Base-by-base conservation (phyloP, 371 early-diverging fungal species). In the Mucor sp. region DNA sequence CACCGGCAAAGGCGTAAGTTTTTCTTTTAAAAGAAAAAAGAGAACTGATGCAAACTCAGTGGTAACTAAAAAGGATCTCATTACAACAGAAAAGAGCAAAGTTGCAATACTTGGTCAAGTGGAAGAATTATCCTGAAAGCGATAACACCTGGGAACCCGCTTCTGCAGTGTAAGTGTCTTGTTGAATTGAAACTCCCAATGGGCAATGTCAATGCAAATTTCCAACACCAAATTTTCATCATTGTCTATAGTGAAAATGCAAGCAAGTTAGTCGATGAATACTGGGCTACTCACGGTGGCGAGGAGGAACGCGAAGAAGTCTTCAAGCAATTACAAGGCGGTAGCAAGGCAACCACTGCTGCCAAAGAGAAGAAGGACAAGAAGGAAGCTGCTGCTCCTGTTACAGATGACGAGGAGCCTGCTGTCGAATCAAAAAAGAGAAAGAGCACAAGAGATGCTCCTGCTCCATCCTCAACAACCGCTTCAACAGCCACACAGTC, bases 111-210 rank as follows among this genome's bases (percentile, higher is more conserved):
- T 17, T 35, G 6, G 60, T 70, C 28, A 70, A 70, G 50, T 70
- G 70, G 70, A 66, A 62, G 33, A 62, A 58, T 15, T 70, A 66
- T 23, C 17, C 28, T 50, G 21, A 41, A 5, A 28, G 25, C 7
- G 62, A 65, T 7, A 70, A 66, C 11, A 66, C 70, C 3, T 70
- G 70, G 70, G 70, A 70, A 41, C 62, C 70, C 25, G 28, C 30
- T n/a, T 12, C 41, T 3, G 48, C 70, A 32, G 43, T 58, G 70
- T 70, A 62, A 58, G 28, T 43, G 0, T 35, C 23, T 48, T 3
- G 7, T 7, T 33, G 33, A 33, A 28, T 41, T 14, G 28, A 41
- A 43, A 23, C 28, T 41, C n/a, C 33, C 33, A 33, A 33, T 7
- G 3, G 33, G 3, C 56, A 28, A 27, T 19, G 15, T 41, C 6